Base-by-base conservation (phyloP, 2,329 filamentous ascomycete species). In the Talaromyces funiculosus region DNA sequence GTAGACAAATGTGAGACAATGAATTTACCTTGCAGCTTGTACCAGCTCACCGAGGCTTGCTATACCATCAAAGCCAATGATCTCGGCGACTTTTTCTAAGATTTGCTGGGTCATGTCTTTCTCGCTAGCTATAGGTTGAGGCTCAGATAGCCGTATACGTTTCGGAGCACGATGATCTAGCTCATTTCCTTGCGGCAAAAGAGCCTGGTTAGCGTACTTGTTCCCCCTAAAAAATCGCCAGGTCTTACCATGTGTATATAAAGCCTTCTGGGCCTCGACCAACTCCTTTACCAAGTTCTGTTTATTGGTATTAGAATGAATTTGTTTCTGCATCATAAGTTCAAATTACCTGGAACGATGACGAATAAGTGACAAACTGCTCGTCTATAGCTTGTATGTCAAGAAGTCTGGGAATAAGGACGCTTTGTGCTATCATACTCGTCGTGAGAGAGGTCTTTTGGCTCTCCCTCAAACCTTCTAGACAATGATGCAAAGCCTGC, bases 61-160 rank as follows among this genome's bases (percentile, higher is more conserved):
- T 20, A 38, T 65, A 37, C 69, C 68, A 45, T 75, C 69, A 35
- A 66, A 70, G 20, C 69, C 73, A 47, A 82, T 66, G 64, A 72
- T 43, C 31, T 59, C 61, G 65, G 73, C 72, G 61, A 73, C 51
- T 49, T 69, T 60, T 31, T 65, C 64, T 18, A 71, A 71, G 31
- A 80, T 67, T 22, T 72, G 65, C 35, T 73, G 69, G 8, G 72
- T 61, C 14, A 71, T 53, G 31, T 65, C 61, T 20, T 57, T 43
- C 29, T 54, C 60, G 22, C 26, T 16, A 31, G 33, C 16, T 42
- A 4, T 20, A n/a, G 20, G 9, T 22, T 71, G 20, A 74, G 73
- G 45, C 8, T 61, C 67, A n/a, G 69, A 68, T 16, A 76, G 61
- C 35, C 74, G 73, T 9, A 67, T 62, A 20, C 73, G 69, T 62